Base-by-base conservation (phyloP, 345 rosid genomes). In the Citrus sinensis region DNA sequence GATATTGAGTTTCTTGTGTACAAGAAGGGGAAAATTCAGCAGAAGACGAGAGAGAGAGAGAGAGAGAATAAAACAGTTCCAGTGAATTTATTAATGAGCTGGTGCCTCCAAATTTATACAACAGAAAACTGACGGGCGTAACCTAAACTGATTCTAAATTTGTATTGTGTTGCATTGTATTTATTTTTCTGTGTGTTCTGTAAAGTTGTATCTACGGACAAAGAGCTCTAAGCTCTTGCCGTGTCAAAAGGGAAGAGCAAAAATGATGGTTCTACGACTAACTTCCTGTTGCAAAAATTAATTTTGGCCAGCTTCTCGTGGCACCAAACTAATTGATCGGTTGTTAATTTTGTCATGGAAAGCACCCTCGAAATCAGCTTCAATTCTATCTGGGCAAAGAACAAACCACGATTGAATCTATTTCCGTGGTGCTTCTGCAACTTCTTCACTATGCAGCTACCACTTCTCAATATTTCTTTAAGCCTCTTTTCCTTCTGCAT, bases 281-380 rank as follows among this genome's bases (percentile, higher is more conserved):
- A 76, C 82, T 76, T 91, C 71, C 95, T 84, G 56, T 88, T 83
- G 1, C 80, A 67, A 32, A 94, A 73, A 63, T 71, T 82, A 34
- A 91, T 87, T 74, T 79, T 82, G 3, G 80, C 79, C 71, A 96
- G 86, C 79, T 96, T 94, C 80, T 90, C 93, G 32, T 40, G 81
- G 54, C 98, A 96, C 98, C 99, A 96, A 0, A 83, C 72, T n/a
- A 92, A 65, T 82, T 94, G 94, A 75, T 89, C 93, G 9, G 86
- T 84, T 4, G 83, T 84, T 22, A 94, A 83, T 51, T 83, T 90
- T 17, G 85, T 86, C 93, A 92, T 92, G 83, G 80, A 87, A 49
- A 89, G 84, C 42, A 91, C 97, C 74, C 97, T 90, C 51, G 90
- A 86, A 73, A 94, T 70, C 67, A 96, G 46, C 77, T 87, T 92